Conservation (phyloP, 306 rosid species). For the cucumber (Cucumis sativus) region Cucumber_9930_V3 NC_026658.2:16240501-16241000, state of each 20-base stretch:
- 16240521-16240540: background rate
- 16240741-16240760: too few relatives aligned
- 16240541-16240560: background rate
- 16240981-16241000: too few relatives aligned
- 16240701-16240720: too few relatives aligned
- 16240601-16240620: background rate
- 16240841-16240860: background rate
- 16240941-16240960: accelerated
- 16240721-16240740: too few relatives aligned
- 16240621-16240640: background rate
- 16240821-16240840: background rate
- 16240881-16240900: too few relatives aligned
- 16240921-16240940: too few relatives aligned
- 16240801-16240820: background rate
- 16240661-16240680: too few relatives aligned
- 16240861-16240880: too few relatives aligned
- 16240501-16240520: too few relatives aligned
- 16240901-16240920: too few relatives aligned
- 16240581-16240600: background rate
- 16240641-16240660: background rate
- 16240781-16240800: background rate
- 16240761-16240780: background rate
- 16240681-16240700: too few relatives aligned
- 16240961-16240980: too few relatives aligned
- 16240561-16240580: background rate